Evolutionary conservation across 139 green algal genomes (phyloP).

Genomic region (Pedinophyceae sp.): DNA sequence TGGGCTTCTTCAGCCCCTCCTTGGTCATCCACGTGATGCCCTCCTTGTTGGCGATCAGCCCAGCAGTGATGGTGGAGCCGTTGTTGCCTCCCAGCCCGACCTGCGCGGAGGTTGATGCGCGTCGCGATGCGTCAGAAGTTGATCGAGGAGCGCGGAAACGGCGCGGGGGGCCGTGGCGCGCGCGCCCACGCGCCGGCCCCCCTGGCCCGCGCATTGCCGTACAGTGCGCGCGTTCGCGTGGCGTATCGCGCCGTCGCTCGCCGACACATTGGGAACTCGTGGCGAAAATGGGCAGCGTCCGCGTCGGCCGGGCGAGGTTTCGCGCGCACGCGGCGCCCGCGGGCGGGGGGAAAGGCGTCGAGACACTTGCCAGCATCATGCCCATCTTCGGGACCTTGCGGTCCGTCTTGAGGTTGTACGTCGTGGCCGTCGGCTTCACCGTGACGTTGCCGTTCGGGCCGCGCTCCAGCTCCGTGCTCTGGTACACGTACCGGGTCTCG

Average conservation of each 20-base stretch:
- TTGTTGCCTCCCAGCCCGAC: slow-evolving; percentile 98
- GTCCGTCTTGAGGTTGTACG: slow-evolving; percentile 72
- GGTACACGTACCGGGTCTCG: slow-evolving; percentile 67
- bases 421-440: slow-evolving; percentile 46
- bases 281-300: neutral
- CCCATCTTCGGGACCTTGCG: slow-evolving; percentile 84
- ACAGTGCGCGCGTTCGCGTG: neutral
- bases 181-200: no score
- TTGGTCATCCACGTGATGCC: slow-evolving; percentile 98
- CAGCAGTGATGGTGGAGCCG: slow-evolving; percentile 84
- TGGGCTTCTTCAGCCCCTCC: slow-evolving; percentile 85
- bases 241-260: slow-evolving; percentile 4
- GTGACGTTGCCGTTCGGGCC: slow-evolving; percentile 43
- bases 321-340: neutral
- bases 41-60: slow-evolving; percentile 92
- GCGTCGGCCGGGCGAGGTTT: neutral
- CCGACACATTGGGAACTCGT: neutral
- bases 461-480: slow-evolving; percentile 49
- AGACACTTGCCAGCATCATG: slow-evolving; percentile 21
- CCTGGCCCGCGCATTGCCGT: neutral
- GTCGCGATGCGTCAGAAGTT: no score
- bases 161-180: no score
- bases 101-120: no score
- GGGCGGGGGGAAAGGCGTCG: neutral
- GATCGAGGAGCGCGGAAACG: no score